These are phyloP conservation scores for Solanum aculeatissimum DNA, from an alignment of 305 asterid genomes.

Conservation along the genomic window DNA sequence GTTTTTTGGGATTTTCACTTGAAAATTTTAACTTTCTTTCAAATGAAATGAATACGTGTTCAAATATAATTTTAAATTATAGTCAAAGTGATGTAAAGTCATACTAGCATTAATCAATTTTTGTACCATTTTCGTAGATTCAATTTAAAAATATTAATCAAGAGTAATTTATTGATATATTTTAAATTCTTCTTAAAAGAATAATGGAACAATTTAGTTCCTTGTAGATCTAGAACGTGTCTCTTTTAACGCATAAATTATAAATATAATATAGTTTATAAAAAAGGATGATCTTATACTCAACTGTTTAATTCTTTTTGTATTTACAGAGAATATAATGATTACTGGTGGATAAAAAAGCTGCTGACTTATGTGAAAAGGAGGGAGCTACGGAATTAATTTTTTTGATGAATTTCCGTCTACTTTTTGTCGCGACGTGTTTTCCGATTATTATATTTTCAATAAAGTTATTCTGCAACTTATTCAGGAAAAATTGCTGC, in stretches of 20 bases:
- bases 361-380: not conserved
- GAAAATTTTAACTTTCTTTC: not conserved
- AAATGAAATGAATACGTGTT: too few species aligned
- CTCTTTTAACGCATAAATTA: not conserved
- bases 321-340: not conserved
- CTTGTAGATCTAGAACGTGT: not conserved
- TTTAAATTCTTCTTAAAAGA: not conserved
- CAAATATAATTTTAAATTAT: not conserved
- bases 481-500: not conserved
- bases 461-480: not conserved
- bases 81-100: not conserved
- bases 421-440: not conserved
- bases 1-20: not conserved
- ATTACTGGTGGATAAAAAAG: not conserved
- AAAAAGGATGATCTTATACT: not conserved
- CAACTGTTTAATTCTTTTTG: not conserved
- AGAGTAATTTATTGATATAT: too few species aligned
- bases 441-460: not conserved
- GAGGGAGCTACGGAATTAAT: not conserved
- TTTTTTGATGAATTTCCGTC: not conserved
- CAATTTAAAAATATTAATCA: too few species aligned
- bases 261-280: not conserved
- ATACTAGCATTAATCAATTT: not conserved
- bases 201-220: not conserved
- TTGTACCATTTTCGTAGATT: not conserved